phyloP scores from a whole-genome alignment of 2,329 filamentous ascomycete genomes.

The Lecanoromycetidae sp. region DNA sequence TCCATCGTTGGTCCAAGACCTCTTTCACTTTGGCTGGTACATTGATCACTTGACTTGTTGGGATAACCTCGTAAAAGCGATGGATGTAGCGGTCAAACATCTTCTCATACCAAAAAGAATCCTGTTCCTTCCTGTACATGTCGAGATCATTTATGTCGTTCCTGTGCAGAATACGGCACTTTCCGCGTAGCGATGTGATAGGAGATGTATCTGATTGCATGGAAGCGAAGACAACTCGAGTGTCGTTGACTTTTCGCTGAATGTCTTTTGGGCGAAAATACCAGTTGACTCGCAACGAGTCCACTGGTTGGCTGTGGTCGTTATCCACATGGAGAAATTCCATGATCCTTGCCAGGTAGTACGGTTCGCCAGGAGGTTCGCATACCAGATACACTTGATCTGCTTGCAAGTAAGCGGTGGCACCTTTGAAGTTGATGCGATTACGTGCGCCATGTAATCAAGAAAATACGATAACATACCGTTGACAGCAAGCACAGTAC shows the following conservation, averaged over 20 bases:
- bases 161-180: constrained; percentile 80
- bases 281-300: constrained; percentile 91
- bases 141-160: constrained; percentile 75
- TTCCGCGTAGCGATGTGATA: constrained; percentile 80
- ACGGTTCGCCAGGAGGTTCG: constrained; percentile 93
- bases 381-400: constrained; percentile 92
- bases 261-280: constrained; percentile 96
- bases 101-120: constrained; percentile 95
- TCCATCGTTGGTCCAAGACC: constrained; percentile 92
- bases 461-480: constrained; percentile 47
- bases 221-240: constrained; percentile 80
- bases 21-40: constrained; percentile 91
- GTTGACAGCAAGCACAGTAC: constrained; percentile 69
- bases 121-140: constrained; percentile 68
- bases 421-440: constrained; percentile 8
- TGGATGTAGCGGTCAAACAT: constrained; percentile 97
- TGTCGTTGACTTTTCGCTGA: constrained; percentile 80
- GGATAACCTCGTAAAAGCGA: constrained; percentile 93
- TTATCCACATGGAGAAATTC: constrained; percentile 83
- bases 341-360: constrained; percentile 97
- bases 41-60: constrained; percentile 84
- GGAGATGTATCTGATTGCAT: constrained; percentile 98
- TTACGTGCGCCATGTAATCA: background rate
- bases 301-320: constrained; percentile 59
- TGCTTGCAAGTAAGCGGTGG: constrained; percentile 26